A percentile compares a stretch with the other conserved stretches of the same genome.
phyloP scores from a whole-genome alignment of 192 early-diverging fungal species.

The Coemansia sp. region DNA sequence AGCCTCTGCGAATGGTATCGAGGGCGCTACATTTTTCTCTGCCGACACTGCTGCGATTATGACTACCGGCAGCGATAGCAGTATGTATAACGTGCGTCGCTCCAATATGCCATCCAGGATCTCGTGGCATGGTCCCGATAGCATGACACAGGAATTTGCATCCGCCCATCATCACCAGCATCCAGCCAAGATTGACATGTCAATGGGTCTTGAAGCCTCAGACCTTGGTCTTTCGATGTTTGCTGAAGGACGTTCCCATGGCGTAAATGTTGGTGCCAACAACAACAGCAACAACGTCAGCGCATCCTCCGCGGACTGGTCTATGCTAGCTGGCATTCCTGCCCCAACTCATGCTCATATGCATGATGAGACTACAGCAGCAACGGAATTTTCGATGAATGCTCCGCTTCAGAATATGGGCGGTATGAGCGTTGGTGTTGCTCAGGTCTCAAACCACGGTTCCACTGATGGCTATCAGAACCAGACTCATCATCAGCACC shows the following conservation, averaged over 20 bases:
- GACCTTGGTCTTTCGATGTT: slow-evolving; percentile 43
- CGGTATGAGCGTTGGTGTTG: slow-evolving; percentile 29
- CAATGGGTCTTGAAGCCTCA: slow-evolving; percentile 31
- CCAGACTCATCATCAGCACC: slow-evolving; percentile 13
- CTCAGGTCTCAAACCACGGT: slow-evolving; percentile 9
- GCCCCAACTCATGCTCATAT: slow-evolving; percentile 10
- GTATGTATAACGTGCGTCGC: slow-evolving; percentile 31
- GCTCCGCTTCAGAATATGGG: slow-evolving; percentile 40
- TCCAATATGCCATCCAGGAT: slow-evolving; percentile 37
- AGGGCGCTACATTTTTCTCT: slow-evolving; percentile 31
- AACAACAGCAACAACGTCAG: slow-evolving; percentile 17
- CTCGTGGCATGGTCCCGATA: slow-evolving; percentile 54
- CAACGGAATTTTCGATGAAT: slow-evolving; percentile 23
- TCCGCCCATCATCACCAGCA: slow-evolving; percentile 33
- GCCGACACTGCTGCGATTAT: slow-evolving; percentile 15
- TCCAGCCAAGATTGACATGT: slow-evolving; percentile 32
- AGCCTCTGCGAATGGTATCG: slow-evolving; percentile 20
- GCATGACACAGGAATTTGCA: slow-evolving; percentile 43
- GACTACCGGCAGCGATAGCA: slow-evolving; percentile 15
- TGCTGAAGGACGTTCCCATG: slow-evolving; percentile 21
- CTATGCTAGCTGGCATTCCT: slow-evolving; percentile 47
- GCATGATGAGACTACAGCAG: slow-evolving; percentile 4
- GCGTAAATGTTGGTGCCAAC: slow-evolving; percentile 26
- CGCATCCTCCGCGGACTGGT: slow-evolving; percentile 43
- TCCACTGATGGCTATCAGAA: slow-evolving; percentile 7